Base-by-base conservation (phyloP, 305 asterid species). In the Plantago lanceolata region DNA sequence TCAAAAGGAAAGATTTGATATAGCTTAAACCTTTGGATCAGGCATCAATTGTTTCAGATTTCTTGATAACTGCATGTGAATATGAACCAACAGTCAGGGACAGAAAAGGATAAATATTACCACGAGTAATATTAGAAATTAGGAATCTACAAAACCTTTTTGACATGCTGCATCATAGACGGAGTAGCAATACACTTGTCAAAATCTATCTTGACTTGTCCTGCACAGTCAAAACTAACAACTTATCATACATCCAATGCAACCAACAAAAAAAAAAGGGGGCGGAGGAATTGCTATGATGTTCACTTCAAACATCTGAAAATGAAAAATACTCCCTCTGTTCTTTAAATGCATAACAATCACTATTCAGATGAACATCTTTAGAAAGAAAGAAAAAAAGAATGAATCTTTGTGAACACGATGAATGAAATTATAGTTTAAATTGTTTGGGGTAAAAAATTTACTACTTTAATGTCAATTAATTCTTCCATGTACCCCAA, bases 131-230 rank as follows among this genome's bases (percentile, higher is more conserved):
- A 53, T 16, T 52, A 14, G 43, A 50, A 57, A 63, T 54, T 53
- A 24, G 73, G 69, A 53, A 61, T 43, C 49, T 33, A 28, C 43
- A 56, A 71, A 48, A 92, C 99, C 97, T 93, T 87, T 79, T 75
- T 82, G 79, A 93, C 84, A 61, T 75, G 90, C 44, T 73, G 84
- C 95, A 93, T 89, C 95, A 93, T 85, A 52, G 90, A 70, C 60
- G 80, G 87, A 43, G 96, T 87, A 54, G 99, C 81, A 57, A 87
- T 76, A 76, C 99, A 93, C 74, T 78, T 87, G 79, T 89, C 97
- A 82, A 79, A 89, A 70, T 83, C 86, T 60, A 93, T 77, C 78
- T 93, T 93, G 62, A 79, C 53, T 54, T 78, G 68, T 69, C 97
- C 98, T 93, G 91, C 87, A 78, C 29, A 57, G 69, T 43, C 60